A percentile compares a stretch with the other conserved stretches of the same genome.
These are phyloP conservation scores for Crepidotus variabilis DNA, from an alignment of 768 basidiomycete genomes.

Conservation along the genomic window DNA sequence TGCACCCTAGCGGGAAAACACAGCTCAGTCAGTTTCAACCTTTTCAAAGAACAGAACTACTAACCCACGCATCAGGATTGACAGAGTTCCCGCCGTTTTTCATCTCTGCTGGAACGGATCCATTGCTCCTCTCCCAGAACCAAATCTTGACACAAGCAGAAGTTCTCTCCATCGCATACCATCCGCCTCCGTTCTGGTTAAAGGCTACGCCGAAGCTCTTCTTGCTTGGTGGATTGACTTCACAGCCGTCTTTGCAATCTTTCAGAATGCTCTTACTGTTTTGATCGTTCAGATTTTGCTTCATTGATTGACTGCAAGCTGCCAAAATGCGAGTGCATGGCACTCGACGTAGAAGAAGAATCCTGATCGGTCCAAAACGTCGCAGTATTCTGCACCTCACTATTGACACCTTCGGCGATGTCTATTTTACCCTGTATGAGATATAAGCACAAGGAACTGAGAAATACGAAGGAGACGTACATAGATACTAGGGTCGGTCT, in stretches of 20 bases:
- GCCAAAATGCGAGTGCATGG: conserved; percentile 13
- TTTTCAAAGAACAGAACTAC: too few species aligned
- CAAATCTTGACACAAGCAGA: too few species aligned
- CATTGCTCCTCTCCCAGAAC: too few species aligned
- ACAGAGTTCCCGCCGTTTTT: too few species aligned
- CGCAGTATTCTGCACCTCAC: conserved; percentile 26
- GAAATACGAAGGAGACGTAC: conserved; percentile 17
- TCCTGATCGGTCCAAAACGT: conserved; percentile 36
- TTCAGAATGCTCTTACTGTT: conserved; percentile 16
- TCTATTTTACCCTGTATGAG: conserved; percentile 38
- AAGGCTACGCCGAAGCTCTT: too few species aligned
- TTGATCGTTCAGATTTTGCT: conserved; percentile 9
- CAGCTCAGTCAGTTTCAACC: too few species aligned
- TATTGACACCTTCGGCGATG: conserved; percentile 34
- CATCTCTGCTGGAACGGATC: too few species aligned
- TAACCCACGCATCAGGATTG: too few species aligned
- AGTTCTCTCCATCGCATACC: too few species aligned
- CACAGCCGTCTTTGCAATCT: conserved; percentile 1
- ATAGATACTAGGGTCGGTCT: conserved; percentile 49
- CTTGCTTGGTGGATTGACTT: not conserved
- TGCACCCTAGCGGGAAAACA: too few species aligned
- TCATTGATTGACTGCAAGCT: conserved; percentile 18
- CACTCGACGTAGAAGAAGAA: conserved; percentile 26
- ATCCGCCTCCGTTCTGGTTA: too few species aligned
- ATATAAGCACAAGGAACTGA: not conserved